phyloP scores from a whole-genome alignment of 1,284 basidiomycete genomes.

The Marasmius tenuissimus region DNA sequence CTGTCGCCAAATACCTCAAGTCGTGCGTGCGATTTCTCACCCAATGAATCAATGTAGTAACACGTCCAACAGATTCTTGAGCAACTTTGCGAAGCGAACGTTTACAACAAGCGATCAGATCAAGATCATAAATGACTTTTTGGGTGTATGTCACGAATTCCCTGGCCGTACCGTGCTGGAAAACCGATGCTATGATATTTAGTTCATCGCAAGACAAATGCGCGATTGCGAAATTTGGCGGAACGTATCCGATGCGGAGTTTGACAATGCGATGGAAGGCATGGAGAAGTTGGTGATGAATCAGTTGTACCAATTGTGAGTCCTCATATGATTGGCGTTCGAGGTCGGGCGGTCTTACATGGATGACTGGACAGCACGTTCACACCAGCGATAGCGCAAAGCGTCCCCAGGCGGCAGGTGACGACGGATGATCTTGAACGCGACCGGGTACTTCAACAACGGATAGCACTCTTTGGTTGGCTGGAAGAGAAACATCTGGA shows the following conservation, averaged over 20 bases:
- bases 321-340: slow-evolving; percentile 17
- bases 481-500: slow-evolving; percentile 89
- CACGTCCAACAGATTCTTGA: slow-evolving; percentile 69
- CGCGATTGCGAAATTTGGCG: slow-evolving; percentile 82
- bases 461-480: slow-evolving; percentile 93
- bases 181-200: slow-evolving; percentile 8
- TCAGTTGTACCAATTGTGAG: slow-evolving; percentile 88
- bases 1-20: slow-evolving; percentile 87
- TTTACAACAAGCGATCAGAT: slow-evolving; percentile 91
- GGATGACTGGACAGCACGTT: slow-evolving; percentile 70
- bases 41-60: background rate
- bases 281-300: slow-evolving; percentile 99
- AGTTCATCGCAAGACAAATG: slow-evolving; percentile 92
- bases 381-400: slow-evolving; percentile 72
- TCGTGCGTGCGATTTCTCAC: slow-evolving; percentile 57
- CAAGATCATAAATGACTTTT: slow-evolving; percentile 91
- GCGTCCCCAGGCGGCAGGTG: slow-evolving; percentile 72
- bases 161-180: background rate
- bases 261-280: slow-evolving; percentile 96
- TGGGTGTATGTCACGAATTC: slow-evolving; percentile 59
- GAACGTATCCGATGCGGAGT: slow-evolving; percentile 75
- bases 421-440: slow-evolving; percentile 95
- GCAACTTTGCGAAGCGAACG: slow-evolving; percentile 87
- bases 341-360: background rate
- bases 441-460: slow-evolving; percentile 87